Evolutionary conservation across 257 asterid genomes (phyloP), one percentile per base, ranked within the genome.

Genomic region (Fraxinus quadrangulata): DNA sequence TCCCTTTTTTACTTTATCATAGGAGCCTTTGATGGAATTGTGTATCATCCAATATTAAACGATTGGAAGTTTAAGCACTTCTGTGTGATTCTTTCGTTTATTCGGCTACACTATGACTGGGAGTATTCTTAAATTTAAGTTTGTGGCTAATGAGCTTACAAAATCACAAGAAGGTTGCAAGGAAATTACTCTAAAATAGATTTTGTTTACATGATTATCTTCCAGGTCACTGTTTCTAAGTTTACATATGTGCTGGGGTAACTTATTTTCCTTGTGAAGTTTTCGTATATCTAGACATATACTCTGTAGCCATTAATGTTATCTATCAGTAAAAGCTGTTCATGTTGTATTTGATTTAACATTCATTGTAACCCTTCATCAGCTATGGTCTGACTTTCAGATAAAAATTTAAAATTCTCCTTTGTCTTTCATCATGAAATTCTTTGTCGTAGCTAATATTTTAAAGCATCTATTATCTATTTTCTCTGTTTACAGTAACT

Each of bases 401-500:
- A 68, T 68, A 6, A 42, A 40, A 39, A 21, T 4, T 30, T 21
- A 37, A 69, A 66, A 68, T 26, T 72, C 42, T 66, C 33, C 3
- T 45, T 70, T 73, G 45, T 70, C 51, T 73, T 36, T 72, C 78
- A 16, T 74, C 72, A n/a, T 79, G 28, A 49, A 63, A 51, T 75
- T 72, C 49, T 72, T 30, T 28, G 30, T 36, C 23, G 56, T 51
- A 47, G 49, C 75, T 39, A 51, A 8, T 24, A n/a, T 42, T 77
- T 73, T 73, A 39, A 67, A 75, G 71, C 42, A 71, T 49, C 19
- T 7, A 21, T 54, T 71, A 30, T 54, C 67, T 30, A 11, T 83
- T 63, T 71, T 65, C 80, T 82, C 68, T 75, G 66, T 75, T 79
- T 74, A 81, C 85, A 90, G 97, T 96, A 40, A 42, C 89, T 30